phyloP scores from a whole-genome alignment of 2,329 filamentous ascomycete species.

The Dendryphion nanum region DNA sequence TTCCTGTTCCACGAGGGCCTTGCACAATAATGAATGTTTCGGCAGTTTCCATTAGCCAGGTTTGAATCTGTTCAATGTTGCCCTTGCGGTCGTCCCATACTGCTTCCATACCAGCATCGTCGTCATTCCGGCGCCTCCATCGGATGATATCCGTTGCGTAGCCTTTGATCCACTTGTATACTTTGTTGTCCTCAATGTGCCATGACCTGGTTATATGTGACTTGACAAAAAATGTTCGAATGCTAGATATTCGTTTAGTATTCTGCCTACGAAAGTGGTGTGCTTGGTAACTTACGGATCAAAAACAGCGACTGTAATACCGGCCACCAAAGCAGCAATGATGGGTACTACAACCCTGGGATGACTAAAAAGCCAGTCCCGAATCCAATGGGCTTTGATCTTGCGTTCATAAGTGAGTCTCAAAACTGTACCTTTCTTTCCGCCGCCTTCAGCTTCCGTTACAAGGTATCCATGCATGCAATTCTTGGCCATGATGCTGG shows the following conservation, averaged over 20 bases:
- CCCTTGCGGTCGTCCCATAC: slow-evolving; percentile 86
- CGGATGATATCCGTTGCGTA: slow-evolving; percentile 67
- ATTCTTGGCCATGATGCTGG: slow-evolving; percentile 85
- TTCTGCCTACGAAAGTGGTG: background rate
- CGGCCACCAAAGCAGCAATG: slow-evolving; percentile 76
- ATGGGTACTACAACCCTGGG: slow-evolving; percentile 84
- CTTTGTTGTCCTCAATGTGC: slow-evolving; percentile 67
- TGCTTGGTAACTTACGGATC: slow-evolving; percentile 61
- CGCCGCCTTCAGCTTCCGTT: slow-evolving; percentile 65
- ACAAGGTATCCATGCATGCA: slow-evolving; percentile 86
- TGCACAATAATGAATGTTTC: slow-evolving; percentile 94
- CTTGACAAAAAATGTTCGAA: slow-evolving; percentile 90
- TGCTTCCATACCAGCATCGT: slow-evolving; percentile 70
- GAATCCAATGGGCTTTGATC: slow-evolving; percentile 73
- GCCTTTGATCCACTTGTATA: slow-evolving; percentile 79
- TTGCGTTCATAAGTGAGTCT: slow-evolving; percentile 81
- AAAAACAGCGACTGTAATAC: slow-evolving; percentile 82
- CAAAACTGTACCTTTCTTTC: slow-evolving; percentile 71
- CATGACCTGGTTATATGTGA: slow-evolving; percentile 78
- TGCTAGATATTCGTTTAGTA: slow-evolving; percentile 37
- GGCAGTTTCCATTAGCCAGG: slow-evolving; percentile 82
- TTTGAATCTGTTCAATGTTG: slow-evolving; percentile 77
- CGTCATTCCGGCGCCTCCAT: slow-evolving; percentile 54
- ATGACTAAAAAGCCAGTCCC: slow-evolving; percentile 84
- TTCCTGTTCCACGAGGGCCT: slow-evolving; percentile 87